Conservation (phyloP, 2,329 filamentous ascomycete species). For the Chaetothyriales sp. region DNA sequence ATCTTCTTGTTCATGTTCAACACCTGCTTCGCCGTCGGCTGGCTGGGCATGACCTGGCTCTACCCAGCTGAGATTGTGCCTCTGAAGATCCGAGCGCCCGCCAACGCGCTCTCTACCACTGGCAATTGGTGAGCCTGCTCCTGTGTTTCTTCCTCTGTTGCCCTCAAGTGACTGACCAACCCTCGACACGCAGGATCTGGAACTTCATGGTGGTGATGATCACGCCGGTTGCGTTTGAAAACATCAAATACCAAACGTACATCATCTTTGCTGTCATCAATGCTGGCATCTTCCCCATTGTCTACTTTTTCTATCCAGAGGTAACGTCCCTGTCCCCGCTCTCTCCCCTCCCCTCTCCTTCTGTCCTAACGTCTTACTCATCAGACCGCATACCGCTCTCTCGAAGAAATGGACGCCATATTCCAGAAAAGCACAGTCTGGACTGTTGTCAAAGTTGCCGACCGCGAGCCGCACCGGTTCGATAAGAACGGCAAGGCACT, state of each 20-base stretch:
- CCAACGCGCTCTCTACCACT: constrained; percentile 3
- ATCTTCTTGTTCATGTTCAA: constrained; percentile 47
- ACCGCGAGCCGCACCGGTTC: constrained; percentile 39
- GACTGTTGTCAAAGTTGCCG: constrained; percentile 35
- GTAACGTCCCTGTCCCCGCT: no score
- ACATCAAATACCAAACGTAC: constrained; percentile 61
- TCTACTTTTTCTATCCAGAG: constrained; percentile 48
- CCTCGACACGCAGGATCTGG: constrained; percentile 52
- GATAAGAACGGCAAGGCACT: constrained; percentile 44
- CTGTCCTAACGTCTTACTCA: no score
- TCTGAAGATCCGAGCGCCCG: constrained; percentile 20
- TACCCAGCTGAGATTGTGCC: constrained; percentile 48
- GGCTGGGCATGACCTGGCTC: constrained; percentile 46
- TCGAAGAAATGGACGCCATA: constrained; percentile 37
- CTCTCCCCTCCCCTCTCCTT: no score
- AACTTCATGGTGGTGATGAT: constrained; percentile 69
- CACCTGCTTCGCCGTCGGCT: constrained; percentile 45
- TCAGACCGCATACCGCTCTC: constrained; percentile 1
- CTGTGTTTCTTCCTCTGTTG: no score
- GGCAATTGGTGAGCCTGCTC: constrained; percentile 2
- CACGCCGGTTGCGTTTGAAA: constrained; percentile 59
- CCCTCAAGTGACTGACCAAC: constrained; percentile 40
- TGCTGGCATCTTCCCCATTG: constrained; percentile 39
- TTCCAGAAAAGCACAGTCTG: constrained; percentile 43
- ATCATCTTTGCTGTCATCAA: constrained; percentile 64